Conservation (phyloP, 2,329 filamentous ascomycete genomes). For the Eurotiales sp. region DNA sequence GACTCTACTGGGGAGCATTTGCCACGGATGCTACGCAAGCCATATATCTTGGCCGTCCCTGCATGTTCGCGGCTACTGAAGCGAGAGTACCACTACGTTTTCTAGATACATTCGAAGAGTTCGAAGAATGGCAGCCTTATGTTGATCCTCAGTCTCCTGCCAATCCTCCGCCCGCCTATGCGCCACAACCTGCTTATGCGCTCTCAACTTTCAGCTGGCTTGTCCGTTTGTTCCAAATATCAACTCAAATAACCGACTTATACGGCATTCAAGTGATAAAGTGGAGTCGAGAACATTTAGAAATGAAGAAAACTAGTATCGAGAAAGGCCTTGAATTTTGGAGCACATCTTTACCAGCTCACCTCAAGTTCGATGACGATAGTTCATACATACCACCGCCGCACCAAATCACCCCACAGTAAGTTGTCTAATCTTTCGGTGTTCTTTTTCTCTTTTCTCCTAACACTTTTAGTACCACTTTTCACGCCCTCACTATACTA, state of each 20-base stretch:
- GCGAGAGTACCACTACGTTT: constrained; percentile 17
- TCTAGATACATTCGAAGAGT: constrained; percentile 20
- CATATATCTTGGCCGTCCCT: constrained; percentile 19
- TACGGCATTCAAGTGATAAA: constrained; percentile 1
- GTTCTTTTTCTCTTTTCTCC: too few relatives aligned
- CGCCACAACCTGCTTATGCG: constrained; percentile 6
- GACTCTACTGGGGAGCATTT: constrained; percentile 24
- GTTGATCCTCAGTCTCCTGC: constrained; percentile 11
- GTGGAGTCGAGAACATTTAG: background rate
- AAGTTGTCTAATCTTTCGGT: background rate
- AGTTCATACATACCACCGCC: constrained; percentile 11
- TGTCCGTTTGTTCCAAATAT: constrained; percentile 14
- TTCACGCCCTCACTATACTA: constrained; percentile 15
- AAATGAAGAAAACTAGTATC: constrained; percentile 1
- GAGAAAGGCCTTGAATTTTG: constrained; percentile 10
- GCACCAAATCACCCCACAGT: constrained; percentile 18
- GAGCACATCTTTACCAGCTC: background rate
- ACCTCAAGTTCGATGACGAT: constrained; percentile 11
- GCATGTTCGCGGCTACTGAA: constrained; percentile 10
- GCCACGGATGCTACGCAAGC: constrained; percentile 18
- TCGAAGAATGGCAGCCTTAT: constrained; percentile 20
- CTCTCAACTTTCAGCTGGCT: constrained; percentile 13
- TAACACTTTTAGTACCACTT: constrained; percentile 14
- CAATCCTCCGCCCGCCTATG: background rate
- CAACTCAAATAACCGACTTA: constrained; percentile 16